Conservation (phyloP, 2,329 filamentous ascomycete species). For the Cladosporium phlei region DNA sequence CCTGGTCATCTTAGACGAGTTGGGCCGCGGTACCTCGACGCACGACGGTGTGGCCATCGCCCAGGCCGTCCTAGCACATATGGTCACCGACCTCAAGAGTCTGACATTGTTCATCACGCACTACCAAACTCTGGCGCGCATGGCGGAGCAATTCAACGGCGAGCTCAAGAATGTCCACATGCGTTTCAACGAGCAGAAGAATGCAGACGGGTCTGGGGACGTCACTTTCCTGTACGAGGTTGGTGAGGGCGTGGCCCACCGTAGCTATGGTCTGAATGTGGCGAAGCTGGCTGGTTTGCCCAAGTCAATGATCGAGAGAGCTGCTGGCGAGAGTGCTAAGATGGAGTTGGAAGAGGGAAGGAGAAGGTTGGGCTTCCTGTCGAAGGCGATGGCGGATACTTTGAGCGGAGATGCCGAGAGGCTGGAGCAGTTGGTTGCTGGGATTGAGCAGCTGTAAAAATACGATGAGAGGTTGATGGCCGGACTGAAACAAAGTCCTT, state of each 20-base stretch:
- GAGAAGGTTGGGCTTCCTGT: constrained; percentile 51
- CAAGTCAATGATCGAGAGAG: constrained; percentile 68
- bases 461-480: too few relatives aligned
- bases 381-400: neutral
- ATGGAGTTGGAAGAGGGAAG: constrained; percentile 69
- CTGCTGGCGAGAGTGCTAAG: constrained; percentile 71
- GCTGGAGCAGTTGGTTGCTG: constrained; percentile 38
- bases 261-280: constrained; percentile 92
- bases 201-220: constrained; percentile 57
- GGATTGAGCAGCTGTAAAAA: constrained; percentile 43
- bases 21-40: constrained; percentile 88
- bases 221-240: constrained; percentile 95
- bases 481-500: too few relatives aligned
- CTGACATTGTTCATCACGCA: constrained; percentile 96
- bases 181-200: constrained; percentile 64
- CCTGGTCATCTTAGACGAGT: constrained; percentile 88
- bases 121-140: constrained; percentile 79
- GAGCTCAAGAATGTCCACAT: constrained; percentile 88
- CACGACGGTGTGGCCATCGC: constrained; percentile 96
- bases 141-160: constrained; percentile 63
- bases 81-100: constrained; percentile 68
- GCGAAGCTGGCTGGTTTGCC: constrained; percentile 81
- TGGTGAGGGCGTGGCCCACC: constrained; percentile 82
- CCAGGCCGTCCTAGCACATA: constrained; percentile 79
- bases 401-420: constrained; percentile 19